Evolutionary conservation across 805 yeast genomes (phyloP).

Genomic region (Candida sanyiensis): DNA sequence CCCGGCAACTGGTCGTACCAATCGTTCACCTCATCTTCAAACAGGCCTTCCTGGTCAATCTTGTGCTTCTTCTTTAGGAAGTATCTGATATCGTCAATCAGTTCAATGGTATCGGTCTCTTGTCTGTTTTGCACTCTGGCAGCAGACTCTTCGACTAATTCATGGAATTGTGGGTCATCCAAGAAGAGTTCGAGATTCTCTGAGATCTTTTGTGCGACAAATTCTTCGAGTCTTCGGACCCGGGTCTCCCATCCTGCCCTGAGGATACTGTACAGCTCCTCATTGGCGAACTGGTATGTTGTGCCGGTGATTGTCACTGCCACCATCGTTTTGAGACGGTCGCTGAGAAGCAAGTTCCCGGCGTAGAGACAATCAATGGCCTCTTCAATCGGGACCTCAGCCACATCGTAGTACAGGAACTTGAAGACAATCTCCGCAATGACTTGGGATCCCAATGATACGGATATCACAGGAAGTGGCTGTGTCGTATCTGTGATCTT

Average conservation of each 20-base stretch:
- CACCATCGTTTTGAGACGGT: conserved; percentile 60
- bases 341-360: conserved; percentile 54
- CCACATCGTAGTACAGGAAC: conserved; percentile 56
- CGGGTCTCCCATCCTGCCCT: conserved; percentile 64
- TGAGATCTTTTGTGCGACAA: conserved; percentile 55
- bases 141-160: conserved; percentile 43
- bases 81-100: conserved; percentile 71
- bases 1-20: conserved; percentile 20
- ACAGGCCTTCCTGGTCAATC: conserved; percentile 29
- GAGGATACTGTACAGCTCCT: conserved; percentile 50
- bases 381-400: conserved; percentile 41
- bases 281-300: conserved; percentile 23
- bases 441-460: conserved; percentile 27
- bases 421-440: conserved; percentile 47
- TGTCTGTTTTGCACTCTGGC: conserved; percentile 52
- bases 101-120: conserved; percentile 74
- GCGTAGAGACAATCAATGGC: conserved; percentile 53
- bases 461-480: conserved; percentile 28
- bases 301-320: conserved; percentile 38
- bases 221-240: conserved; percentile 58
- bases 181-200: conserved; percentile 36
- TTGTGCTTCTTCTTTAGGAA: conserved; percentile 36
- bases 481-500: conserved; percentile 12
- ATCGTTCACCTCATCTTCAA: conserved; percentile 24
- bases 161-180: conserved; percentile 33